phyloP scores from a whole-genome alignment of 2,329 filamentous ascomycete genomes.

The Beauveria caledonica region DNA sequence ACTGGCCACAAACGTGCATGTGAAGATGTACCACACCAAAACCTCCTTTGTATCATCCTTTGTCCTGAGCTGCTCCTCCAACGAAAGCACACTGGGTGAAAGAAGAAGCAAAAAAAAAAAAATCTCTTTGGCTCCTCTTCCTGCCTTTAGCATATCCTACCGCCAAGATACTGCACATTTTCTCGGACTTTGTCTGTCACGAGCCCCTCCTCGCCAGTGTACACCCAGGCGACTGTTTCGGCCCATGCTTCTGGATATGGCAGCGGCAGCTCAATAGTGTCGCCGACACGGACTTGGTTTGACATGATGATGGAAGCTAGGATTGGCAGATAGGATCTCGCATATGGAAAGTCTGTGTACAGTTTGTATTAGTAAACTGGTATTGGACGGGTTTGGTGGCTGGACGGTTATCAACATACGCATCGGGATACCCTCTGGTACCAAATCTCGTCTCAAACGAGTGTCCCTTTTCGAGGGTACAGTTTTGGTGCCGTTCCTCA shows the following conservation, averaged over 20 bases:
- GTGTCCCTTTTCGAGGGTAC: background rate
- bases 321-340: conserved; percentile 37
- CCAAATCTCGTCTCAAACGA: conserved; percentile 9
- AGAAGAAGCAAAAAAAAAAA: background rate
- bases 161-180: conserved; percentile 49
- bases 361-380: background rate
- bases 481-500: background rate
- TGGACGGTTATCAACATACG: conserved; percentile 12
- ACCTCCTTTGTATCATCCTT: conserved; percentile 6
- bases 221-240: conserved; percentile 47
- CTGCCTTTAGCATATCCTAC: conserved; percentile 23
- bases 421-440: conserved; percentile 14
- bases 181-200: conserved; percentile 37
- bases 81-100: background rate
- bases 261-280: conserved; percentile 49
- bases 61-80: background rate
- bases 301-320: conserved; percentile 48
- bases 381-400: background rate
- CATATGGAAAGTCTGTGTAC: conserved; percentile 22
- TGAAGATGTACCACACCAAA: conserved; percentile 4
- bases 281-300: conserved; percentile 41
- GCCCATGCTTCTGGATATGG: conserved; percentile 49
- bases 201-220: conserved; percentile 39
- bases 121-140: background rate
- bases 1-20: background rate